Percentiles rank a stretch among this genome's conserved stretches.
These are phyloP conservation scores for Globisporangium paroecandrum DNA, from an alignment of 352 stramenopile species.

Conservation along the genomic window DNA sequence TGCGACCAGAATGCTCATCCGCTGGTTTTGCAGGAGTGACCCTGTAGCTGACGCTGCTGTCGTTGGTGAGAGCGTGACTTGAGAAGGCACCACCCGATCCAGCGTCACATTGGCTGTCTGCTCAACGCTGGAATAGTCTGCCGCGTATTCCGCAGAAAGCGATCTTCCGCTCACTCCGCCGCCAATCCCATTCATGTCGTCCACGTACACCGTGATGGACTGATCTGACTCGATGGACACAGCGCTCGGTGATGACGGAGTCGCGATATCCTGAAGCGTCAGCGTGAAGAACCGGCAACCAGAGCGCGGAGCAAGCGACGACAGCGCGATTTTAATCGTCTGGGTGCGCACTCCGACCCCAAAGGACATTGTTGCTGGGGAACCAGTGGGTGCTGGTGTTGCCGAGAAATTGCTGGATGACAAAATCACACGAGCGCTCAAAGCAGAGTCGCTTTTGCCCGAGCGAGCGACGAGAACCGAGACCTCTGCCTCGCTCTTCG, in stretches of 20 bases:
- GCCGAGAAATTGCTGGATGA: conserved; percentile 31
- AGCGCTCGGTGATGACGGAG: conserved; percentile 11
- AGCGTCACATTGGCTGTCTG: conserved; percentile 22
- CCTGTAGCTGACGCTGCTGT: conserved; percentile 5
- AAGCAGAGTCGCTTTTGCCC: conserved; percentile 15
- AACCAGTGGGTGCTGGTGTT: conserved; percentile 9
- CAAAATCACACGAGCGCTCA: conserved; percentile 27
- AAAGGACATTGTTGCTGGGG: conserved; percentile 24
- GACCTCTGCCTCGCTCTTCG: conserved; percentile 16
- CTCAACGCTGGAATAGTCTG: conserved; percentile 17
- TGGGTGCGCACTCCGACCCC: conserved; percentile 20
- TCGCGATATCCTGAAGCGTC: conserved; percentile 23
- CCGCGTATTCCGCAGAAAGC: conserved; percentile 24
- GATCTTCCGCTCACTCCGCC: conserved; percentile 12
- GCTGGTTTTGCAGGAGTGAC: conserved; percentile 26
- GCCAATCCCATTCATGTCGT: conserved; percentile 41
- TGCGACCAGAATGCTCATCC: conserved; percentile 45
- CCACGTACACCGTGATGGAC: conserved; percentile 40
- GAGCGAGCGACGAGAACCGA: conserved; percentile 33
- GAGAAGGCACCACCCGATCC: conserved; percentile 34
- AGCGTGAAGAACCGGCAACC: conserved; percentile 41
- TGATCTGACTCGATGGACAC: conserved; percentile 31
- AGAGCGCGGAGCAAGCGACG: conserved; percentile 24
- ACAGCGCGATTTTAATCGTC: conserved; percentile 24
- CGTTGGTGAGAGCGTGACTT: conserved; percentile 27